phyloP scores from a whole-genome alignment of 2,329 filamentous ascomycete species.

The Fusarium buharicum region DNA sequence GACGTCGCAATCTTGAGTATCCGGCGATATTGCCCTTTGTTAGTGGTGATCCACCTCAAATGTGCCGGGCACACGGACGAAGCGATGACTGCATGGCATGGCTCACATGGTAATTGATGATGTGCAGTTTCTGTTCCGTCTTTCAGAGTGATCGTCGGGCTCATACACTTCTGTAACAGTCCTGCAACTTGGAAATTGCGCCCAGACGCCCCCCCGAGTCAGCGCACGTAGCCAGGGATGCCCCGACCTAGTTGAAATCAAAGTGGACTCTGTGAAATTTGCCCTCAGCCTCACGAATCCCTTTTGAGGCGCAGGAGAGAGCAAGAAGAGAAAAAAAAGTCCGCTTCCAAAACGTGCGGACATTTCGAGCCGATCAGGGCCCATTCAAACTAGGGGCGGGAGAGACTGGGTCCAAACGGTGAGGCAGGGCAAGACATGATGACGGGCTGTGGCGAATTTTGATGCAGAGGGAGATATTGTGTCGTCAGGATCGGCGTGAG shows the following conservation, averaged over 20 bases:
- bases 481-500: constrained; percentile 31
- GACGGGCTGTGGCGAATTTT: constrained; percentile 20
- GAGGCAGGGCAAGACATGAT: constrained; percentile 23
- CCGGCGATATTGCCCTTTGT: constrained; percentile 1
- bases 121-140: constrained; percentile 12
- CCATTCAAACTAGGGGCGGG: constrained; percentile 32
- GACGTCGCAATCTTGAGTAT: neutral
- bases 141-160: constrained; percentile 6
- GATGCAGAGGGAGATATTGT: constrained; percentile 8
- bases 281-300: constrained; percentile 29
- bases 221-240: constrained; percentile 18
- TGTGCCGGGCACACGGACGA: neutral
- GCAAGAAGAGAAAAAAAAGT: neutral
- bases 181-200: constrained; percentile 40
- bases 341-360: neutral
- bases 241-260: constrained; percentile 8
- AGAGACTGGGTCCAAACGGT: constrained; percentile 17
- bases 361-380: too few species aligned
- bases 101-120: constrained; percentile 6
- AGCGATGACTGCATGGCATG: neutral
- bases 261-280: constrained; percentile 3
- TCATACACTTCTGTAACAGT: constrained; percentile 42
- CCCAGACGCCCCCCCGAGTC: constrained; percentile 14
- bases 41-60: constrained; percentile 2
- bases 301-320: neutral